Evolutionary conservation across 257 asterid species (phyloP), one percentile per base, ranked within the genome.

Genomic region (Paraleonurus japonicus): DNA sequence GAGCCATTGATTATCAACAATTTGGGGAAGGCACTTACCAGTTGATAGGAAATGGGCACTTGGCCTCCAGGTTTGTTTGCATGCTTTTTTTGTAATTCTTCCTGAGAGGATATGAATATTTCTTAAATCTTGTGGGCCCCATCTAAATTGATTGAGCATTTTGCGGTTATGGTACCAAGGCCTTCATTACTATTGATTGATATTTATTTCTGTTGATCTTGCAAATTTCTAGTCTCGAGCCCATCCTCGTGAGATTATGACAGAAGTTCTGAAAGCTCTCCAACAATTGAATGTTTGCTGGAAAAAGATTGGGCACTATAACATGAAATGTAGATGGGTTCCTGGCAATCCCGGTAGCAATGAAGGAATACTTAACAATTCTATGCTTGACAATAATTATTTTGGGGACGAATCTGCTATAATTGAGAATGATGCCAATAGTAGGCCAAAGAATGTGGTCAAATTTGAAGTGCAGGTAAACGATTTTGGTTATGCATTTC

Each of bases 391-490:
- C 61, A 75, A 75, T 62, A 77, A 72, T 67, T 85, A 71, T 64
- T 88, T 84, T n/a, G 82, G 81, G 16, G 89, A 86, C 3, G 92
- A 85, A 64, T 66, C 92, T 48, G 67, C 87, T n/a, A 83, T 83
- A 39, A 60, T 81, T 26, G 92, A 85, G 86, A 83, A 87, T 12
- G 92, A 87, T 32, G 85, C 76, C 65, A 75, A 60, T 75, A 19
- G 58, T 48, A 77, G 68, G 82, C 75, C 78, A 10, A 80, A 81
- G 41, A 84, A 80, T 75, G 88, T 89, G 22, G 84, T 95, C 82
- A 95, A 95, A 77, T 95, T 95, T 77, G 99, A 95, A 81, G 89
- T 95, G 72, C 99, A 92, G 98, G 99, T 90, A 85, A 69, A 17
- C 7, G 3, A 28, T 62, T 39, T 61, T 16, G 13, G 27, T 23